Base-by-base conservation (phyloP, 2,329 filamentous ascomycete species). In the Trichoderma simmonsii region DNA sequence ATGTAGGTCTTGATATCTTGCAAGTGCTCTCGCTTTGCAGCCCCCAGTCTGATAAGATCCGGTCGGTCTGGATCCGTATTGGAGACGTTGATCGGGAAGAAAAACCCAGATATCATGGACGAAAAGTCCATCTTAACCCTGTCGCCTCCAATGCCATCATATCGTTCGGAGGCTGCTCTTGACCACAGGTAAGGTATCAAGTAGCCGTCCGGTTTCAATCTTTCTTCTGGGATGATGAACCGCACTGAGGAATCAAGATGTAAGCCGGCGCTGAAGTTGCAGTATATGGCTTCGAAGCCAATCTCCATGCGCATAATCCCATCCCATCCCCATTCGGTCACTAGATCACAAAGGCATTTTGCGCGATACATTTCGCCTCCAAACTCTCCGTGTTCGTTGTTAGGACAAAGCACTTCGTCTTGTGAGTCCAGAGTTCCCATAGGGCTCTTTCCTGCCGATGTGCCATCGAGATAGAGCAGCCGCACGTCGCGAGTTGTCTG, bases 281-380 rank as follows among this genome's bases (percentile, higher is more conserved):
- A 93, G 24, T 91, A 82, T 64, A 93, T 91, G 68, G 92, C 84
- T 79, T 93, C 91, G 74, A 93, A 93, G 0, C 91, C 91, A 21
- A 86, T 85, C 77, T 93, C 91, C 85, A 90, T 90, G 12, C 91
- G 86, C 2, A 93, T 79, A 26, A 92, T 83, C 0, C 89, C 90
- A 75, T 92, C 88, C n/a, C 92, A 83, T 11, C 87, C 87, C 90
- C 78, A 88, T 69, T 76, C 79, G 72, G 59, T 79, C 11, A 87
- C 84, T 11, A 91, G 75, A 0, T 84, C 79, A 78, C 92, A 93
- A 1, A 92, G 79, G 1, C 83, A 82, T 1, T 75, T 63, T 0
- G 90, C 90, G 7, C 91, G 87, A 2, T 80, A 78, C 6, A 73
- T 75, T 68, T 93, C 90, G 59, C 81, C 82, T 48, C 57, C 36